Evolutionary conservation across 805 yeast genomes (phyloP).

Genomic region (Ogataea paraovalis): DNA sequence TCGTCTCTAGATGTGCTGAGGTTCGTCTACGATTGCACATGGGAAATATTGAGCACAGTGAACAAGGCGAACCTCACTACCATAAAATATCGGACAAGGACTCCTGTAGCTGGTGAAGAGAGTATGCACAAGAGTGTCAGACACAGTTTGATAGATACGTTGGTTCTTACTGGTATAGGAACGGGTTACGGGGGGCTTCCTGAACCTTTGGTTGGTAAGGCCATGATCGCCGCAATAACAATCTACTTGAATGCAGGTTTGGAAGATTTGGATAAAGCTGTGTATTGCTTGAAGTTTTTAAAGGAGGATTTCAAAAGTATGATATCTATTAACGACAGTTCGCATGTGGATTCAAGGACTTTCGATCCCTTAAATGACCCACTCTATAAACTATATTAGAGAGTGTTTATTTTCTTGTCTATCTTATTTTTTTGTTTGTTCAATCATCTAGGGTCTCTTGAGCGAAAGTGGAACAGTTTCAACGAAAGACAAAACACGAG

Average conservation of each 20-base stretch:
- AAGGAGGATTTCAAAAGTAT: slow-evolving; percentile 22
- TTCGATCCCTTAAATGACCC: slow-evolving; percentile 15
- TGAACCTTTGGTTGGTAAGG: slow-evolving; percentile 27
- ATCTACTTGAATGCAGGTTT: slow-evolving; percentile 20
- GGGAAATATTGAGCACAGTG: slow-evolving; percentile 32
- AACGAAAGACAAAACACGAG: slow-evolving; percentile 21
- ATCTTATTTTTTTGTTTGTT: slow-evolving; percentile 1
- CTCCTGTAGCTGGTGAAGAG: not conserved
- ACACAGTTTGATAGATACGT: slow-evolving; percentile 19
- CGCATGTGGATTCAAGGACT: not conserved
- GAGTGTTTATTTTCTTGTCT: too few species aligned
- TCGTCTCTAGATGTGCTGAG: slow-evolving; percentile 7
- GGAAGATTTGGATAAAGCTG: slow-evolving; percentile 17
- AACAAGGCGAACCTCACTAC: slow-evolving; percentile 15
- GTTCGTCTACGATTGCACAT: slow-evolving; percentile 35
- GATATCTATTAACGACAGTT: slow-evolving; percentile 9
- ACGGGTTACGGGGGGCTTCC: slow-evolving; percentile 39
- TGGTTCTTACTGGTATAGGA: slow-evolving; percentile 36
- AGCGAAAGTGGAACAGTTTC: slow-evolving; percentile 14
- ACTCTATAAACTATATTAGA: slow-evolving; percentile 11
- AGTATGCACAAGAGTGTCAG: slow-evolving; percentile 7
- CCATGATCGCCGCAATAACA: slow-evolving; percentile 34
- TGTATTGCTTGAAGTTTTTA: slow-evolving; percentile 22
- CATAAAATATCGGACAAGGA: not conserved
- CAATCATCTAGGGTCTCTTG: not conserved